A percentile compares a stretch with the other conserved stretches of the same genome.
These are phyloP conservation scores for Yamadazyma aaseri DNA, from an alignment of 1,139 yeast genomes.

Conservation along the genomic window DNA sequence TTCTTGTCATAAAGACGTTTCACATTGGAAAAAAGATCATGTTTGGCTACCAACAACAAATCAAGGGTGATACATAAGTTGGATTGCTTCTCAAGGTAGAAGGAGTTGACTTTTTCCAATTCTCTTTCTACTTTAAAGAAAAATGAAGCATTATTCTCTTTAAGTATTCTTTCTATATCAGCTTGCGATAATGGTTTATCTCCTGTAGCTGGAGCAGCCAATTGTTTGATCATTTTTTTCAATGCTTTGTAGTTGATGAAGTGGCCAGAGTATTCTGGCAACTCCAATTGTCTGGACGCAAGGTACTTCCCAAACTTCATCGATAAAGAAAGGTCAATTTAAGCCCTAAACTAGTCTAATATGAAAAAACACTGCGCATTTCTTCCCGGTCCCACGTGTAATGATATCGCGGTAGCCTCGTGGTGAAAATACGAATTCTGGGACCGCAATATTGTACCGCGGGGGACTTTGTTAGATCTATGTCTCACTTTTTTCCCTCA, in stretches of 20 bases:
- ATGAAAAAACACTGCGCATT: not conserved
- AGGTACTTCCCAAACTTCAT: slow-evolving; percentile 95
- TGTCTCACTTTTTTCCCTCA: no score
- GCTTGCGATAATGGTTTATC: slow-evolving; percentile 21
- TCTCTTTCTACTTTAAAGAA: slow-evolving; percentile 93
- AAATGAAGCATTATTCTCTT: slow-evolving; percentile 90
- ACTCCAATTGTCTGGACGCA: slow-evolving; percentile 89
- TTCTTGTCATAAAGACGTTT: slow-evolving; percentile 22
- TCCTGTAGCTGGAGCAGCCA: slow-evolving; percentile 44
- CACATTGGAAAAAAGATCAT: slow-evolving; percentile 49
- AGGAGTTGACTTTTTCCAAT: slow-evolving; percentile 87
- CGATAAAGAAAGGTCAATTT: not conserved
- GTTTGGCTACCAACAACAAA: slow-evolving; percentile 69
- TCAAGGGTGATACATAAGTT: slow-evolving; percentile 78
- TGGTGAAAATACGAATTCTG: no score
- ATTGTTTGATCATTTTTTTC: slow-evolving; percentile 73
- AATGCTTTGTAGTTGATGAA: slow-evolving; percentile 93
- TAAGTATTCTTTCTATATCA: slow-evolving; percentile 61
- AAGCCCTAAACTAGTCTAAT: no score
- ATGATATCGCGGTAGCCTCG: not conserved
- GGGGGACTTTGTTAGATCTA: no score
- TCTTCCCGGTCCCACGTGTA: not conserved
- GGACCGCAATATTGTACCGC: no score
- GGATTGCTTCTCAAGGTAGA: slow-evolving; percentile 87
- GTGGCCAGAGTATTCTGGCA: slow-evolving; percentile 91